Evolutionary conservation across 495 filamentous ascomycete genomes (phyloP).

Genomic region (Oleoguttula mirabilis): DNA sequence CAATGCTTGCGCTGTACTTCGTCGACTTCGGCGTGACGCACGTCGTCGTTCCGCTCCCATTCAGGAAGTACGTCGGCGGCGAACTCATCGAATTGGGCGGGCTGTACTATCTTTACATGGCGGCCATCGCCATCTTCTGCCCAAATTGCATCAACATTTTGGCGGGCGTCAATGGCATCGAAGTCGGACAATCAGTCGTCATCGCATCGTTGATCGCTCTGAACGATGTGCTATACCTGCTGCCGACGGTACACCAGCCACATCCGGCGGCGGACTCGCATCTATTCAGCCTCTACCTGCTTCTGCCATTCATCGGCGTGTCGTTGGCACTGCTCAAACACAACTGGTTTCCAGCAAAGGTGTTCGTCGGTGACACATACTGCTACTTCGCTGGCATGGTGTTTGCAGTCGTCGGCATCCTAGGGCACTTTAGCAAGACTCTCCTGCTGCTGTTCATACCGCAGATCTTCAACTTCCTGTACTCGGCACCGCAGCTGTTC

Average conservation of each 20-base stretch:
- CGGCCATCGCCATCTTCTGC: conserved; percentile 83
- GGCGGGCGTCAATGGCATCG: conserved; percentile 93
- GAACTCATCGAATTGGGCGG: conserved; percentile 74
- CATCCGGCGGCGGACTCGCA: conserved; percentile 95
- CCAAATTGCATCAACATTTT: conserved; percentile 99
- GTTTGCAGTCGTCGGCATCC: conserved; percentile 89
- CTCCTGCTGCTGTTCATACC: conserved; percentile 81
- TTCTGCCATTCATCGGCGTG: conserved; percentile 88
- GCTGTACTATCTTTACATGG: conserved; percentile 96
- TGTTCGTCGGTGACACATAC: conserved; percentile 97
- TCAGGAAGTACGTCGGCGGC: conserved; percentile 76
- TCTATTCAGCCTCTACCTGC: conserved; percentile 85
- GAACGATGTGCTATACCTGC: conserved; percentile 72
- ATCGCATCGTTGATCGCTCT: conserved; percentile 72
- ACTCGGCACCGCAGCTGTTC: conserved; percentile 84
- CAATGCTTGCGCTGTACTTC: conserved; percentile 93
- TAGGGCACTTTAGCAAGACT: conserved; percentile 97
- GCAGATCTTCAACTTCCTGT: conserved; percentile 93
- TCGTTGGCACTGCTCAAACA: conserved; percentile 75
- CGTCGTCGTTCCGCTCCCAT: conserved; percentile 73
- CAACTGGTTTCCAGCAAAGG: conserved; percentile 92
- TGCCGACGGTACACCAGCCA: conserved; percentile 45
- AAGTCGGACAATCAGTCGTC: conserved; percentile 85
- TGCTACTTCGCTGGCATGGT: conserved; percentile 99
- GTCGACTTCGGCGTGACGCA: conserved; percentile 95